phyloP scores from a whole-genome alignment of 2,329 filamentous ascomycete genomes.

The Diaporthe sp. region DNA sequence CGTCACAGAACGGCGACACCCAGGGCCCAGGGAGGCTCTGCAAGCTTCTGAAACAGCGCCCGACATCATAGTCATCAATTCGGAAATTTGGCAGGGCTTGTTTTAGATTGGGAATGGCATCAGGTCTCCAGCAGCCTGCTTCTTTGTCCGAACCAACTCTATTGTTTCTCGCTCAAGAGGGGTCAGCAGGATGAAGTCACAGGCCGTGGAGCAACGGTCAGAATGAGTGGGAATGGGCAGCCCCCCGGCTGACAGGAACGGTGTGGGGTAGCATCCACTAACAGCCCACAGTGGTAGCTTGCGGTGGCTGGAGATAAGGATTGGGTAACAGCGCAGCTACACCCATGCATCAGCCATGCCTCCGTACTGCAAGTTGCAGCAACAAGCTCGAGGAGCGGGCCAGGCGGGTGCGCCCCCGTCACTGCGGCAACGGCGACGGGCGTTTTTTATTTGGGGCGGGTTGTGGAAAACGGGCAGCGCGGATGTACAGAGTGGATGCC shows the following conservation, averaged over 20 bases:
- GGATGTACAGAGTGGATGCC: slow-evolving; percentile 29
- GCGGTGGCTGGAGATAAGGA: slow-evolving; percentile 35
- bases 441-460: slow-evolving; percentile 31
- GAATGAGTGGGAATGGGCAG: slow-evolving; percentile 23
- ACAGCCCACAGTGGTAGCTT: slow-evolving; percentile 15
- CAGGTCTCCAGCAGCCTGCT: slow-evolving; percentile 6
- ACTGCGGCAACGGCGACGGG: slow-evolving; percentile 33
- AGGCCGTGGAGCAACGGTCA: slow-evolving; percentile 13
- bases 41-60: slow-evolving; percentile 19
- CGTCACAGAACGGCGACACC: slow-evolving; percentile 26
- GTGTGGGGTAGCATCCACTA: slow-evolving; percentile 32
- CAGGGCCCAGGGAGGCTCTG: slow-evolving; percentile 21
- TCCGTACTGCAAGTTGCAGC: slow-evolving; percentile 1
- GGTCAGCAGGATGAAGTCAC: slow-evolving; percentile 23
- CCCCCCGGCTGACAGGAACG: slow-evolving; percentile 8
- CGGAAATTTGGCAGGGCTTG: slow-evolving; percentile 19
- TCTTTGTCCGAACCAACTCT: neutral
- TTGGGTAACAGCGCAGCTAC: slow-evolving; percentile 22
- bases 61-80: slow-evolving; percentile 14
- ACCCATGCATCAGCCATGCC: slow-evolving; percentile 14
- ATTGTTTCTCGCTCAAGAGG: neutral
- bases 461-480: slow-evolving; percentile 29
- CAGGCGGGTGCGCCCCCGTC: slow-evolving; percentile 26
- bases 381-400: slow-evolving; percentile 1
- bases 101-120: neutral